Percentiles rank a stretch among this genome's conserved stretches.
Conservation (phyloP, 2,329 filamentous ascomycete species). For the Fusarium vanettenii region DNA sequence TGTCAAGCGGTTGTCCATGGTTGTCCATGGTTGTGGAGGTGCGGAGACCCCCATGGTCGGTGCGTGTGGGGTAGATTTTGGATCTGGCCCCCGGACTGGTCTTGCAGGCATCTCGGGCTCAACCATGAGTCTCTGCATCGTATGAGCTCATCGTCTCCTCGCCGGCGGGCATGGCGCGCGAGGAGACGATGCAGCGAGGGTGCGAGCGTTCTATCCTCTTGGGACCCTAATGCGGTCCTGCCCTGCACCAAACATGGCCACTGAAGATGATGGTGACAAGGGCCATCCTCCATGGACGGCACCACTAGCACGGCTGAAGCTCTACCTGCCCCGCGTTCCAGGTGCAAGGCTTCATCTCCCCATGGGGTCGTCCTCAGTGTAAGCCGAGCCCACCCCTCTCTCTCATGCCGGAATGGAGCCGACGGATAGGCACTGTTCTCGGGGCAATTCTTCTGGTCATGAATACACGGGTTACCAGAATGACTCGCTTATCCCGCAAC, state of each 20-base stretch:
- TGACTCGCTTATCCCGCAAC: constrained; percentile 6
- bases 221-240: constrained; percentile 16
- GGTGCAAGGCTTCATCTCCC: constrained; percentile 33
- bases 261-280: neutral
- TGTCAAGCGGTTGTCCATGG: constrained; percentile 12
- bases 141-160: constrained; percentile 30
- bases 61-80: constrained; percentile 42
- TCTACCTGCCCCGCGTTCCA: constrained; percentile 23
- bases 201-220: neutral
- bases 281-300: neutral
- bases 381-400: constrained; percentile 36
- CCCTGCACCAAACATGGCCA: constrained; percentile 1
- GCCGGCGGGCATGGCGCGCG: too few relatives aligned
- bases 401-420: constrained; percentile 20
- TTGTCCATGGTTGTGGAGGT: constrained; percentile 32
- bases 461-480: neutral
- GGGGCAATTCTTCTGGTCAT: constrained; percentile 7
- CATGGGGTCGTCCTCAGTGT: constrained; percentile 28
- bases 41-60: constrained; percentile 39
- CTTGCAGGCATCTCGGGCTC: constrained; percentile 24
- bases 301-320: constrained; percentile 17
- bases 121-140: constrained; percentile 30
- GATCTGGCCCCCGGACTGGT: constrained; percentile 29
- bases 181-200: neutral
- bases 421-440: constrained; percentile 2